Evolutionary conservation across 768 basidiomycete species (phyloP).

Genomic region (Russula ochroleuca): DNA sequence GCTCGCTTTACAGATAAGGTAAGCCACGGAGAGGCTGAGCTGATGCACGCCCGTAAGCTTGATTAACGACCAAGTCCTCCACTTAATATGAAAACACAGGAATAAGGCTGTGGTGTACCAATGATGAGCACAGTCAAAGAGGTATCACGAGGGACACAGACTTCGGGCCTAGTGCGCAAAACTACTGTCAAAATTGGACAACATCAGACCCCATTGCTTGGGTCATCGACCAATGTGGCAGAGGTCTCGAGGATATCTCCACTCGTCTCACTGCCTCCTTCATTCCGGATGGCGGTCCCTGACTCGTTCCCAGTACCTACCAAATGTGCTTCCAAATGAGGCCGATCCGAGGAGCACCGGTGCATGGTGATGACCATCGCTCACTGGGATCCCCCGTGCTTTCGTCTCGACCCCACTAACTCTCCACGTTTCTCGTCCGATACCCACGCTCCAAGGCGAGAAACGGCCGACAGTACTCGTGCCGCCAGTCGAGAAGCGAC

Average conservation of each 20-base stretch:
- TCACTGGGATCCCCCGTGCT: conserved; percentile 18
- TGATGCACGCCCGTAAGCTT: neutral
- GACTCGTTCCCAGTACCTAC: conserved; percentile 20
- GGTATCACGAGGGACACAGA: conserved; percentile 23
- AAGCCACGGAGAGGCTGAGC: neutral
- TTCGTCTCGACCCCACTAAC: conserved; percentile 13
- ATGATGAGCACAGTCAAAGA: conserved; percentile 2
- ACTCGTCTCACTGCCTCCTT: conserved; percentile 17
- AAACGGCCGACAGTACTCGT: conserved; percentile 32
- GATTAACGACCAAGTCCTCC: conserved; percentile 7
- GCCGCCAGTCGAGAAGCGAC: conserved; percentile 59
- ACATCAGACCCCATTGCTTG: conserved; percentile 4
- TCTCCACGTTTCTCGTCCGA: conserved; percentile 16
- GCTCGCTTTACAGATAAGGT: neutral
- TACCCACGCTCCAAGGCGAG: conserved; percentile 20
- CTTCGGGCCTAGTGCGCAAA: conserved; percentile 25
- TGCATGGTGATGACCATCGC: neutral
- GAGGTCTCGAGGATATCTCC: conserved; percentile 18
- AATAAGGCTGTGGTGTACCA: neutral
- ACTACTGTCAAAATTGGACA: conserved; percentile 21
- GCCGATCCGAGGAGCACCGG: conserved; percentile 17
- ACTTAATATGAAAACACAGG: neutral
- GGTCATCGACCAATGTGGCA: conserved; percentile 7
- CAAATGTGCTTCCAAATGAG: conserved; percentile 6
- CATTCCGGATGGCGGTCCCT: conserved; percentile 23